Conservation (phyloP, 1,139 yeast genomes). For the Saccharomyces hybrid region DNA sequence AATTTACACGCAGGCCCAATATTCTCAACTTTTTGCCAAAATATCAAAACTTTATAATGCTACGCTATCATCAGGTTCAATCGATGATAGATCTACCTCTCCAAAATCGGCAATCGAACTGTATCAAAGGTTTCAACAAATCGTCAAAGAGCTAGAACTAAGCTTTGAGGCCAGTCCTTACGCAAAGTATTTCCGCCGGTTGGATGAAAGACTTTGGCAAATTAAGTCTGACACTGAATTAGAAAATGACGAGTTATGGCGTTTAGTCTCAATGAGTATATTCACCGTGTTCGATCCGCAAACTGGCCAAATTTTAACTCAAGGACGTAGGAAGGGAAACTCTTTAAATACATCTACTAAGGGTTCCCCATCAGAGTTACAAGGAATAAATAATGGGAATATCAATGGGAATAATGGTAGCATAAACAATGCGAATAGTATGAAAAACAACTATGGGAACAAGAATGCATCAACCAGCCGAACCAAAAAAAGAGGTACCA, state of each 20-base stretch:
- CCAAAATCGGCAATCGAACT: conserved; percentile 31
- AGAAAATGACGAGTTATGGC: conserved; percentile 27
- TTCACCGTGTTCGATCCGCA: conserved; percentile 25
- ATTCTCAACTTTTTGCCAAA: conserved; percentile 18
- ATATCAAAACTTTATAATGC: conserved; percentile 28
- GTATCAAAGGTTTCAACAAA: conserved; percentile 30
- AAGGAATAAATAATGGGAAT: conserved; percentile 3
- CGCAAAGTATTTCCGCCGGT: conserved; percentile 25
- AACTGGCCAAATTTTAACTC: conserved; percentile 23
- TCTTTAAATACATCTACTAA: conserved; percentile 14
- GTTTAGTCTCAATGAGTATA: conserved; percentile 22
- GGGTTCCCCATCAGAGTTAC: conserved; percentile 12
- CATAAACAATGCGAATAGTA: background rate
- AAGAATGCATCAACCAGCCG: background rate
- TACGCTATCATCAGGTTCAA: conserved; percentile 18
- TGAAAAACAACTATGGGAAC: background rate
- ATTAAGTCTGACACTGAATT: conserved; percentile 27
- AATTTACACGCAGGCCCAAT: conserved; percentile 14
- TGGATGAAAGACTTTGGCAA: conserved; percentile 27
- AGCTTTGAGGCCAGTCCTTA: conserved; percentile 29
- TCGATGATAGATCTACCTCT: conserved; percentile 26
- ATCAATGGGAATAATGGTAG: conserved; percentile 3
- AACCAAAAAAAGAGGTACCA: conserved; percentile 2
- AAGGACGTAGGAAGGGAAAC: conserved; percentile 10
- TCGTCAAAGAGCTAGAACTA: conserved; percentile 27